A percentile compares a stretch with the other conserved stretches of the same genome.
These are phyloP conservation scores for Leucocoprinus birnbaumii DNA, from an alignment of 768 basidiomycete species.

Conservation along the genomic window DNA sequence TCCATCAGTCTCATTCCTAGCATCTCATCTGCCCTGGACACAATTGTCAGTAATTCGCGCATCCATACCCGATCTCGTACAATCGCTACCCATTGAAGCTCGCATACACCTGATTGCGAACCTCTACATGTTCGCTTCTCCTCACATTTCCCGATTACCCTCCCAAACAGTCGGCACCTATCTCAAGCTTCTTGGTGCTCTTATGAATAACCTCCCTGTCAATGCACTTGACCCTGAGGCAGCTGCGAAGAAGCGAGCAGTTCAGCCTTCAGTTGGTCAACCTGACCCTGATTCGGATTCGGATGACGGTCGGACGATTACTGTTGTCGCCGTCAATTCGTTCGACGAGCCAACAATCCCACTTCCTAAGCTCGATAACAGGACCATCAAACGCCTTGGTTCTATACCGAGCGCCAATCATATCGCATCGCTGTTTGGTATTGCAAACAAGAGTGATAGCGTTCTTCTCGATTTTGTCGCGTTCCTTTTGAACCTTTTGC, in stretches of 20 bases:
- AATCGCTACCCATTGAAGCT: constrained; percentile 23
- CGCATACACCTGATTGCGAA: constrained; percentile 73
- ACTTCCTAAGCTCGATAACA: constrained; percentile 48
- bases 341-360: constrained; percentile 22
- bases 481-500: constrained; percentile 55
- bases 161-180: constrained; percentile 47
- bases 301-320: constrained; percentile 26
- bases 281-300: constrained; percentile 37
- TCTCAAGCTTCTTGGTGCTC: constrained; percentile 44
- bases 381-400: constrained; percentile 63
- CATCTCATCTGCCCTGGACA: constrained; percentile 56
- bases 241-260: constrained; percentile 9
- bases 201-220: constrained; percentile 53
- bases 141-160: constrained; percentile 53
- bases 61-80: constrained; percentile 22
- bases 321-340: constrained; percentile 34
- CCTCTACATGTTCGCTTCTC: constrained; percentile 58
- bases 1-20: constrained; percentile 58
- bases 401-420: constrained; percentile 52
- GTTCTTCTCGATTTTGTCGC: constrained; percentile 46
- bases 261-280: constrained; percentile 14
- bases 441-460: constrained; percentile 34
- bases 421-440: constrained; percentile 48
- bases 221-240: constrained; percentile 44
- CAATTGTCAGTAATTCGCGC: constrained; percentile 28